phyloP scores from a whole-genome alignment of 2,329 filamentous ascomycete genomes.

The Ophiosphaerella herpotricha region DNA sequence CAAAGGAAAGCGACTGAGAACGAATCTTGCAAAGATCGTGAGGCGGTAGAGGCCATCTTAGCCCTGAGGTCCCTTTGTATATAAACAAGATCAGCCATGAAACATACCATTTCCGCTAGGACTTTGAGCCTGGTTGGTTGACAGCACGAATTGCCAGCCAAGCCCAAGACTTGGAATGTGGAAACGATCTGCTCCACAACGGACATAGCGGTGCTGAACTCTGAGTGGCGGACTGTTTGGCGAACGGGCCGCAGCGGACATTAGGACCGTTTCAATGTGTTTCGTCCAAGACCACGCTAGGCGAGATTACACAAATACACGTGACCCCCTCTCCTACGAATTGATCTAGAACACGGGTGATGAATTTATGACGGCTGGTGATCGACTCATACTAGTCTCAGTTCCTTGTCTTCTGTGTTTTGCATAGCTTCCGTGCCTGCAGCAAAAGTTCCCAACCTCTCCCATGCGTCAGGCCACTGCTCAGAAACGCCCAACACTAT shows the following conservation, averaged over 20 bases:
- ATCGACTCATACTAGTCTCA: constrained; percentile 20
- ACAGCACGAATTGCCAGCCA: constrained; percentile 17
- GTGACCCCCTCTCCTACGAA: constrained; percentile 8
- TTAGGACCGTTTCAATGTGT: constrained; percentile 32
- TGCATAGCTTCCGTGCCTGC: constrained; percentile 27
- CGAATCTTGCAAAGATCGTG: constrained; percentile 27
- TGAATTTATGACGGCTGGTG: not conserved
- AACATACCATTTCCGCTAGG: constrained; percentile 26
- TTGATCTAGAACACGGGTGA: constrained; percentile 11
- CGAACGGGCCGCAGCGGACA: constrained; percentile 18
- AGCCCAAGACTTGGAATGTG: constrained; percentile 13
- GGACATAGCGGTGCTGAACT: constrained; percentile 5
- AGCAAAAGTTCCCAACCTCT: constrained; percentile 39
- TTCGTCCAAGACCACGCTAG: constrained; percentile 29
- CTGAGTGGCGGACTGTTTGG: constrained; percentile 22
- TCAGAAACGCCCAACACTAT: constrained; percentile 33
- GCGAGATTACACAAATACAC: constrained; percentile 16
- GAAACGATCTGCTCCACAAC: constrained; percentile 10
- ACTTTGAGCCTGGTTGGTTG: constrained; percentile 17
- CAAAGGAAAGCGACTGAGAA: constrained; percentile 29
- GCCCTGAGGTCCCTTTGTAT: constrained; percentile 17
- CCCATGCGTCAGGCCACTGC: constrained; percentile 12
- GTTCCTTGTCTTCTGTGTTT: constrained; percentile 22
- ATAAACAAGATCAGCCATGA: constrained; percentile 21
- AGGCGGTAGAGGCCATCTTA: constrained; percentile 16